These are phyloP conservation scores for Wallacemonas rigidus DNA, from an alignment of 208 protist genomes.

Conservation along the genomic window DNA sequence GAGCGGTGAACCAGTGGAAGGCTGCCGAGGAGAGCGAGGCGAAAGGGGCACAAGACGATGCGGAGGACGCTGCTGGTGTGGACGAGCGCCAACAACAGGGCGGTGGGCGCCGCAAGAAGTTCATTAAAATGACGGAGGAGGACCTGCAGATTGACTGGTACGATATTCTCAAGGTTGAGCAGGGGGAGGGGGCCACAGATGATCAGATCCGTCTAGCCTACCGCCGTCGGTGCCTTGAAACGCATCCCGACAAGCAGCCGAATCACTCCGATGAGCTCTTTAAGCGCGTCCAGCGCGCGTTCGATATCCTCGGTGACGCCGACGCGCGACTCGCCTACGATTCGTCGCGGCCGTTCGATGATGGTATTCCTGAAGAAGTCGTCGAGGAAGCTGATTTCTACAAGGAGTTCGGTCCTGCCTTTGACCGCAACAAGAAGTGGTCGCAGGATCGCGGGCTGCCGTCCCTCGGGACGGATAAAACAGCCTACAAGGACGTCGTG, in stretches of 20 bases:
- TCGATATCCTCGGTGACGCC: constrained; percentile 93
- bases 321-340: constrained; percentile 92
- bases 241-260: constrained; percentile 95
- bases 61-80: constrained; percentile 25
- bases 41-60: constrained; percentile 27
- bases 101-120: constrained; percentile 50
- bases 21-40: constrained; percentile 21
- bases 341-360: constrained; percentile 94
- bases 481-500: constrained; percentile 70
- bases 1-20: constrained; percentile 33
- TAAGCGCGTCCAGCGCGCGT: constrained; percentile 93
- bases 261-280: constrained; percentile 91
- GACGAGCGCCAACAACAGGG: constrained; percentile 33
- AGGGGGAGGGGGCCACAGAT: constrained; percentile 64
- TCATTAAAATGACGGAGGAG: constrained; percentile 79
- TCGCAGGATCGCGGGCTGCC: constrained; percentile 63
- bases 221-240: constrained; percentile 91
- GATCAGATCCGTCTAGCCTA: constrained; percentile 88
- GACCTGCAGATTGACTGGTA: constrained; percentile 87
- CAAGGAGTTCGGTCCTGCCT: constrained; percentile 86
- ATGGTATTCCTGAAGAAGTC: constrained; percentile 80
- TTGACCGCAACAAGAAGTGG: constrained; percentile 94
- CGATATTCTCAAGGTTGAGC: constrained; percentile 69
- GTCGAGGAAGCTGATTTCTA: constrained; percentile 87
- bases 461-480: constrained; percentile 73